Conservation (phyloP, 352 stramenopile genomes). For the Pelagophyceae sp. region DNA sequence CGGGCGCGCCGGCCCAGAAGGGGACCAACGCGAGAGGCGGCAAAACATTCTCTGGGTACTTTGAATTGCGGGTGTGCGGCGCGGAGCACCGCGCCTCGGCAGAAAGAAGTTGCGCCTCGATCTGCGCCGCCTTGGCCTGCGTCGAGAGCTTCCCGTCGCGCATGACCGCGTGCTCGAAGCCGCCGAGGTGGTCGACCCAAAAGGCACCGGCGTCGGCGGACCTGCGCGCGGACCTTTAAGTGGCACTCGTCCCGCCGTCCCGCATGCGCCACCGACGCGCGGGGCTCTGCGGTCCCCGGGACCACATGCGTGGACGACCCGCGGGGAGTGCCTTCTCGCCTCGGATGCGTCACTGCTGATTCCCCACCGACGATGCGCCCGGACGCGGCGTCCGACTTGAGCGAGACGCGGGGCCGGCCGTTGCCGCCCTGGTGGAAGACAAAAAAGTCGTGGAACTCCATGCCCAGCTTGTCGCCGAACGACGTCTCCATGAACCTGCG, state of each 20-base stretch:
- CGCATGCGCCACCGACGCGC: no score
- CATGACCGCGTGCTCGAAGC: background rate
- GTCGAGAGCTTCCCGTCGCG: background rate
- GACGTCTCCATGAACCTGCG: background rate
- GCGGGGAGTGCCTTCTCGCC: no score
- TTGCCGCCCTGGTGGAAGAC: conserved; percentile 14
- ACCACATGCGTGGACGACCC: no score
- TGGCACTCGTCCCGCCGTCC: no score
- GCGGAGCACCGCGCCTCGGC: no score
- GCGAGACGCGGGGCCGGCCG: background rate
- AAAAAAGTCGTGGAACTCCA: conserved; percentile 18
- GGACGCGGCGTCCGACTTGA: background rate
- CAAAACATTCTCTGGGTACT: no score
- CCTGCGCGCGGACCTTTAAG: background rate
- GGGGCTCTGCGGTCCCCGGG: no score
- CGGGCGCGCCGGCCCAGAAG: conserved; percentile 5
- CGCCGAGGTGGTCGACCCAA: background rate
- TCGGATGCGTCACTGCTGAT: no score
- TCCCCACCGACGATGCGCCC: no score
- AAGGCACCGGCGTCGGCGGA: background rate
- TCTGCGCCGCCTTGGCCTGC: background rate
- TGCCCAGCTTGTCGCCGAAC: conserved; percentile 9
- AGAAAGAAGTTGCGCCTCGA: background rate
- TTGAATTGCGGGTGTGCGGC: no score
- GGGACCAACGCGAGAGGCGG: background rate